Conservation (phyloP, 148 eudicot genomes). For the Bassia scoparia region DNA sequence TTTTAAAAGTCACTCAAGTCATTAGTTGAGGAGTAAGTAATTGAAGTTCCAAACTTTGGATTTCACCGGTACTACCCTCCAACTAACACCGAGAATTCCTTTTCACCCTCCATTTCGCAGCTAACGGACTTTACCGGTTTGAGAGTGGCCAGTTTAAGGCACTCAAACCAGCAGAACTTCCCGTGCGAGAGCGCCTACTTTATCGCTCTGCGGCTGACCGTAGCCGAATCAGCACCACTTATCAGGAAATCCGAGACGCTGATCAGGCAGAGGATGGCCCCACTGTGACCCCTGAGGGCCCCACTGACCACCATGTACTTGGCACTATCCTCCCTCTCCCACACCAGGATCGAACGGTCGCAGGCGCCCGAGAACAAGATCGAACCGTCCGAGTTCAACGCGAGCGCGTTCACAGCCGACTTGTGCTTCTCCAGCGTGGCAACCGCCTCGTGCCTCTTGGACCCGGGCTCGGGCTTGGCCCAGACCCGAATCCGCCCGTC, state of each 20-base stretch:
- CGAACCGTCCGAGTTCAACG: constrained; percentile 42
- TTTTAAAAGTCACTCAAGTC: no score
- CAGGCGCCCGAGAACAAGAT: constrained; percentile 67
- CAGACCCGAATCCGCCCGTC: constrained; percentile 57
- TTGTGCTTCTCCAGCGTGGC: constrained; percentile 65
- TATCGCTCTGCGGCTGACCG: no score
- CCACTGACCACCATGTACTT: constrained; percentile 52
- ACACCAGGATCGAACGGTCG: constrained; percentile 72
- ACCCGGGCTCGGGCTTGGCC: constrained; percentile 16
- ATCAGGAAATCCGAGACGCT: constrained; percentile 47
- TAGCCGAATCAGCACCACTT: constrained; percentile 81
- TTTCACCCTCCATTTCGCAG: constrained; percentile 35
- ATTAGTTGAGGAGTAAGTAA: neutral
- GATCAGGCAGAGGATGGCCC: constrained; percentile 59
- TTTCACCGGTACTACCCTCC: constrained; percentile 59
- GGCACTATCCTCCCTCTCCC: constrained; percentile 59
- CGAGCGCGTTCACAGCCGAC: constrained; percentile 67
- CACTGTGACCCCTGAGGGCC: constrained; percentile 64
- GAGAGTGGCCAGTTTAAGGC: constrained; percentile 47
- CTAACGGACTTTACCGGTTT: constrained; percentile 60
- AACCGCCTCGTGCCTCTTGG: constrained; percentile 7
- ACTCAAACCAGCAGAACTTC: constrained; percentile 46
- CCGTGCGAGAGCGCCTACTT: no score
- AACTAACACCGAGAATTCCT: constrained; percentile 44
- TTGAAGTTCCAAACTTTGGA: constrained; percentile 46